Evolutionary conservation across 2,329 filamentous ascomycete genomes (phyloP), one percentile per base, ranked within the genome.

Genomic region (Monilinia fructigena): DNA sequence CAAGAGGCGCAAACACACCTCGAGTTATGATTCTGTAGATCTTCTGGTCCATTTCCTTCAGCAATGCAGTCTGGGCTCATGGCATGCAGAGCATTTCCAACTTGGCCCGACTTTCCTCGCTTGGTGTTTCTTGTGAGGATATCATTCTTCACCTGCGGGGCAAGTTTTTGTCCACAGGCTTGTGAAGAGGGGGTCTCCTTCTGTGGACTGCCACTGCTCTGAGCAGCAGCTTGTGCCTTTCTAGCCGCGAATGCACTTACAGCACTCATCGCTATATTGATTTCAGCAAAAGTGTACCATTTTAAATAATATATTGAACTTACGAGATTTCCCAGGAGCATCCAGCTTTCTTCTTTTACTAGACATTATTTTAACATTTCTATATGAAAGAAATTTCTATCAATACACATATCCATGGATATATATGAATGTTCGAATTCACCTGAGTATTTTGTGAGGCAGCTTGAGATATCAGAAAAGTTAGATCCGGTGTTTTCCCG

Each of bases 261-360:
- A n/a, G 63, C 63, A 45, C 63, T 66, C 66, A 76, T 65, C 55
- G 61, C 75, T 76, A 60, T 12, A 58, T 31, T 40, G 47, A 63
- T 67, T 70, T 72, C 53, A 66, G 26, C 40, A 42, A 55, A 26
- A 2, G 6, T 38, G 42, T 35, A 40, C 16, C 11, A 10, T 53
- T 54, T 20, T 62, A 48, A 23, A 28, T 18, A 42, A 55, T 48
- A 23, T 5, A 26, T 42, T 38, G 12, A 18, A 74, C 79, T 70
- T 71, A 81, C 80, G 73, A 67, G 75, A 74, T 48, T 73, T 69
- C 28, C 74, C 73, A 64, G 75, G 72, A 62, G 74, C 69, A 68
- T 80, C 75, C 11, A 83, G 68, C 73, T 81, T 83, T 59, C 81
- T 77, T 70, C 75, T 76, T 68, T 81, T 81, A 66, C 56, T 66